Base-by-base conservation (phyloP, 441 rosid species). In the Gossypium laxum region DNA sequence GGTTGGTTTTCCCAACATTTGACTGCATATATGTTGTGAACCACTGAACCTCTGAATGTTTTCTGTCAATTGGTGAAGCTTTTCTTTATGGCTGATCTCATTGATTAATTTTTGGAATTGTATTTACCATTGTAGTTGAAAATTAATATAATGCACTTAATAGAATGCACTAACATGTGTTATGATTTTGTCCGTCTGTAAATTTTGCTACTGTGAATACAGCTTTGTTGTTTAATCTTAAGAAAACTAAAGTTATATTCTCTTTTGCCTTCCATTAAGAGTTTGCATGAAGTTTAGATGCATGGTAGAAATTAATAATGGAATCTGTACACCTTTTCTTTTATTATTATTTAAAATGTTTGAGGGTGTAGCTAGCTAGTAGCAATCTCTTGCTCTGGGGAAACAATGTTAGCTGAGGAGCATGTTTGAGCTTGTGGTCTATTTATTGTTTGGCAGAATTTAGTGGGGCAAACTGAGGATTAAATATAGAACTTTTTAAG, bases 1-100 rank as follows among this genome's bases (percentile, higher is more conserved):
- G 91, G 98, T 88, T 74, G 66, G 86, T 71, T 12, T 41, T 10
- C 10, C 10, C 12, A 57, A 6, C 0, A 7, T 48, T 67, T 26
- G 24, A 15, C 0, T 14, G 70, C 14, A 26, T 26, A 15, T 48
- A 24, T 45, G 24, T 4, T n/a, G 14, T 8, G 24, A 32, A 1
- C 22, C 47, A 30, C 48, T 24, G 56, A 14, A 14, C 41, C 57
- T 47, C 57, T 14, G 3, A 66, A 12, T 7, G 2, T 3, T 47
- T 47, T 22, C 41, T 65, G 56, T 3, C 48, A 3, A 61, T 8
- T 38, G 38, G 2, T 14, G 1, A 1, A 34, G 50, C 12, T 62
- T 32, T 61, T n/a, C 15, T 32, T 45, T 24, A 48, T 66, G 38
- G 70, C 38, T 47, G n/a, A 47, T 47, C 0, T 47, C 21, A 4